Conservation (phyloP, 768 basidiomycete genomes). For the Serpula lacrymans region DNA sequence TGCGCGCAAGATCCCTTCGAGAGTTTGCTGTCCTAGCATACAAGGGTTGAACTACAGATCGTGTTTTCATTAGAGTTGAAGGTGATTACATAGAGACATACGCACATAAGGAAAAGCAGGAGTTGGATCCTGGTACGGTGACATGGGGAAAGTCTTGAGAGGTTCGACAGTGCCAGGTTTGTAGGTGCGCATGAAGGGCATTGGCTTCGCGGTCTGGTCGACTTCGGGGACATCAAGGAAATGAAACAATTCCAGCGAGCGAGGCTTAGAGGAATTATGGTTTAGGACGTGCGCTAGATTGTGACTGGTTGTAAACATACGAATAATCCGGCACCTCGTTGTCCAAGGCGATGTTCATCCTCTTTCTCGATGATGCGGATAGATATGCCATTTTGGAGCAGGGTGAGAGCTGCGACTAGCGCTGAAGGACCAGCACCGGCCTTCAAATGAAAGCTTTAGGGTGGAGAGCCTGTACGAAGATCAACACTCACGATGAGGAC, state of each 20-base stretch:
- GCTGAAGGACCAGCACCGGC: slow-evolving; percentile 7
- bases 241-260: slow-evolving; percentile 38
- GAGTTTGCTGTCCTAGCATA: slow-evolving; percentile 20
- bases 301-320: slow-evolving; percentile 16
- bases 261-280: slow-evolving; percentile 27
- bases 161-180: slow-evolving; percentile 11
- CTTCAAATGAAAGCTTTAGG: not conserved
- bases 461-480: not conserved
- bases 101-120: slow-evolving; percentile 27
- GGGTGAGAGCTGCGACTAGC: slow-evolving; percentile 10
- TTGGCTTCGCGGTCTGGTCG: slow-evolving; percentile 22
- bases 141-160: slow-evolving; percentile 9
- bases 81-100: not conserved
- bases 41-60: slow-evolving; percentile 9
- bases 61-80: not conserved
- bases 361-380: slow-evolving; percentile 12
- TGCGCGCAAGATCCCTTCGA: slow-evolving; percentile 25
- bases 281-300: not conserved
- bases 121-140: slow-evolving; percentile 13
- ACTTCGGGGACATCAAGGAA: slow-evolving; percentile 36
- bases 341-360: slow-evolving; percentile 29
- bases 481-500: slow-evolving; percentile 2
- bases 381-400: slow-evolving; percentile 8
- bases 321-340: slow-evolving; percentile 37
- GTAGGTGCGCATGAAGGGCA: slow-evolving; percentile 30